Conservation (phyloP, 2,329 filamentous ascomycete genomes). For the Orbilia ellipsospora region DNA sequence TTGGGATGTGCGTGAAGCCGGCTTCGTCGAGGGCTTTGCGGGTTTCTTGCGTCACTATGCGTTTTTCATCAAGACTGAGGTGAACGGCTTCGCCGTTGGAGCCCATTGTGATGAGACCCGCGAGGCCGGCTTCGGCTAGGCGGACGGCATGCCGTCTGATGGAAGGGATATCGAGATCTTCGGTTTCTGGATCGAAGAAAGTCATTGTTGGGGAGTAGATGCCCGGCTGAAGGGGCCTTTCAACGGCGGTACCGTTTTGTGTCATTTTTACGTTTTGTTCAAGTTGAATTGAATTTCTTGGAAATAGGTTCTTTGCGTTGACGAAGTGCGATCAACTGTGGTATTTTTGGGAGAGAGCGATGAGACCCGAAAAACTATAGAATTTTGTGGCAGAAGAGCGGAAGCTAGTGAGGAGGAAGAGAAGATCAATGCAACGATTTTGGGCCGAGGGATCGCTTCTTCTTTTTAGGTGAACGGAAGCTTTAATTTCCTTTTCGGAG, state of each 20-base stretch:
- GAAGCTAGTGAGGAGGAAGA: not conserved
- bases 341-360: conserved; percentile 25
- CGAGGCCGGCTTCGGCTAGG: conserved; percentile 77
- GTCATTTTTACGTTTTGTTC: conserved; percentile 34
- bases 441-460: conserved; percentile 19
- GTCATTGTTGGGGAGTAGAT: conserved; percentile 80
- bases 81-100: conserved; percentile 87
- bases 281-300: conserved; percentile 1
- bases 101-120: conserved; percentile 80
- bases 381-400: conserved; percentile 2
- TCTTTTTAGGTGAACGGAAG: conserved; percentile 29
- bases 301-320: conserved; percentile 32
- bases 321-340: conserved; percentile 20
- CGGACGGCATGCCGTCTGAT: conserved; percentile 73
- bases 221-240: conserved; percentile 62
- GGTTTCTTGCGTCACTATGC: conserved; percentile 75
- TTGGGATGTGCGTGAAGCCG: conserved; percentile 73
- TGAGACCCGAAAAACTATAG: conserved; percentile 1
- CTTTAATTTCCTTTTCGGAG: conserved; percentile 34
- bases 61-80: conserved; percentile 76
- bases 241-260: conserved; percentile 44
- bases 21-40: conserved; percentile 75
- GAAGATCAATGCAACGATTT: conserved; percentile 19
- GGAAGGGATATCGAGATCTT: conserved; percentile 74
- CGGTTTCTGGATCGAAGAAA: conserved; percentile 74